Base-by-base conservation (phyloP, 495 filamentous ascomycete genomes). In the Penicillium daleae region DNA sequence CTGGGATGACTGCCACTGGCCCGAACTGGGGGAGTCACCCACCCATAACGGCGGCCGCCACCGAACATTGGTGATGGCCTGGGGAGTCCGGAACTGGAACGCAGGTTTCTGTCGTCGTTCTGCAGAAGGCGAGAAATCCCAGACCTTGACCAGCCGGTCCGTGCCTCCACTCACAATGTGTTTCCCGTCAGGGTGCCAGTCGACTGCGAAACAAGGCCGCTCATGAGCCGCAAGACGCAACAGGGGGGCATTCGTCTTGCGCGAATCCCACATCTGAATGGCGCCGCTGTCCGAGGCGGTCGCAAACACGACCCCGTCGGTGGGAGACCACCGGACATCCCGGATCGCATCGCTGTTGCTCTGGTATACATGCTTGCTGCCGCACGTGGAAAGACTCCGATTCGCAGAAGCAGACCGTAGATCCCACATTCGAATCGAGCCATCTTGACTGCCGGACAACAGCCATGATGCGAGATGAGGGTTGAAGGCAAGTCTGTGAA, bases 171-270 rank as follows among this genome's bases (percentile, higher is more conserved):
- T 97, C 39, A 90, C 87, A 17, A 97, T 80, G 73, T 98, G 91
- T 61, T 90, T 90, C 31, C 95, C 95, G 73, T 97, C 94, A 1
- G 92, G 92, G 71, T 99, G 95, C 95, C 96, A 99, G 65, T 96
- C 92, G 51, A 99, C 87, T 5, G 91, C 83, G 59, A 86, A 88
- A 68, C 90, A 96, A 0, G 88, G 84, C 44, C 87, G 89, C 65
- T 90, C 85, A 72, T 99, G 95, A 31, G 92, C 96, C 49, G 90
- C 88, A 63, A 97, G 90, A 66, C 89, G 90, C 56, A 96, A 71
- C 60, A 86, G 71, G 17, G 87, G 83, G 35, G 80, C 80, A 65
- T 76, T 85, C 31, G 75, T 69, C 59, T 86, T 85, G 46, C 88
- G 85, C 57, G 82, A 82, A 71, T 92, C 89, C 89, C 89, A 92